phyloP scores from a whole-genome alignment of 2,329 filamentous ascomycete genomes.

The Colletotrichum sp. region DNA sequence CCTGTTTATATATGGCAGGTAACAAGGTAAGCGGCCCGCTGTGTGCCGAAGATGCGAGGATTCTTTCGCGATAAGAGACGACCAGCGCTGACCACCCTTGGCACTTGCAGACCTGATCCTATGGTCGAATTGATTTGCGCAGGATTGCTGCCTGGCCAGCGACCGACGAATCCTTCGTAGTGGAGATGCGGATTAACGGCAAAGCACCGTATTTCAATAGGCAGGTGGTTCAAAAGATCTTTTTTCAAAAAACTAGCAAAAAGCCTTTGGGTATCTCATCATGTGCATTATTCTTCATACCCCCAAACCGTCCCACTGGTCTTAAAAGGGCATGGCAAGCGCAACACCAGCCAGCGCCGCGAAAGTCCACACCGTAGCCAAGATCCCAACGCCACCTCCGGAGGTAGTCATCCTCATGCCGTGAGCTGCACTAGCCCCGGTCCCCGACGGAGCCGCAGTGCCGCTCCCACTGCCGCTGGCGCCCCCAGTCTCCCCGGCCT shows the following conservation, averaged over 20 bases:
- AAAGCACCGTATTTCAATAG: fast-evolving
- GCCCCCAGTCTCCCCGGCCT: not conserved
- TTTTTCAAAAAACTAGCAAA: not conserved
- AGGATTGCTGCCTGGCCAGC: not conserved
- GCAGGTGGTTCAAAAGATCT: not conserved
- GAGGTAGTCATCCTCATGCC: not conserved
- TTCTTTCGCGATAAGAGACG: fast-evolving
- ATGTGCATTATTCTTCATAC: not conserved
- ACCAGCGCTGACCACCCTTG: not conserved
- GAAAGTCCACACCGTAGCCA: not conserved
- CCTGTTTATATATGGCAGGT: not conserved
- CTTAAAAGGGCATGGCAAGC: not conserved
- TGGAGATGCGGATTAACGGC: not conserved
- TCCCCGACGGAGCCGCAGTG: not conserved
- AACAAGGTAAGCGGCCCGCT: not conserved
- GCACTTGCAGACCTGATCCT: fast-evolving
- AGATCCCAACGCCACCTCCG: not conserved
- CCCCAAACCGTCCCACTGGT: not conserved
- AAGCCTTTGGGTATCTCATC: not conserved
- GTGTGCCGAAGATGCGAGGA: not conserved
- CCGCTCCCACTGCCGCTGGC: not conserved
- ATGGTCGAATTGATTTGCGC: fast-evolving
- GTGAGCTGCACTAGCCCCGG: not conserved
- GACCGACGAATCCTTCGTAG: not conserved
- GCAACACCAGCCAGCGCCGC: not conserved